Percentiles rank a stretch among this genome's conserved stretches.
Conservation (phyloP, 257 asterid genomes). For the Striga asiatica region DNA sequence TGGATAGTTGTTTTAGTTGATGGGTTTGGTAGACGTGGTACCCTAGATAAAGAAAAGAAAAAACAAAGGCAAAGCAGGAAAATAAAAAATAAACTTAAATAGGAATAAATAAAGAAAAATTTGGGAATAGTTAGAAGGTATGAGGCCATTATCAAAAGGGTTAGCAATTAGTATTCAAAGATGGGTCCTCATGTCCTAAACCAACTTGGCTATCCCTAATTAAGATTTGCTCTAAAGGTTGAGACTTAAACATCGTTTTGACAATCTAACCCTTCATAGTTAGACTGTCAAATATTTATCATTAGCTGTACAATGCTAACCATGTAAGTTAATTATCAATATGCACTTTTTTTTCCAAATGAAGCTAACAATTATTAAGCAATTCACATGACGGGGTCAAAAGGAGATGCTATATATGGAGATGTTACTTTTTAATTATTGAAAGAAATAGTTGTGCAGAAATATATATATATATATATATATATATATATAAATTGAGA, state of each 20-base stretch:
- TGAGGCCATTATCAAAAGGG: constrained; percentile 34
- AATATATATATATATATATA: no score
- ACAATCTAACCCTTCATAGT: constrained; percentile 33
- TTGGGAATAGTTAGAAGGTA: constrained; percentile 23
- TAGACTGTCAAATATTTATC: constrained; percentile 30
- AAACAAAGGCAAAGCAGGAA: no score
- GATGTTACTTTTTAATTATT: no score
- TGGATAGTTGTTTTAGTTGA: neutral
- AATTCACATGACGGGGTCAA: no score
- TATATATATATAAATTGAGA: no score
- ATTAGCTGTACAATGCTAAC: constrained; percentile 19
- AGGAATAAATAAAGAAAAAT: constrained; percentile 2
- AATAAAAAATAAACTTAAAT: no score
- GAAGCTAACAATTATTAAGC: no score
- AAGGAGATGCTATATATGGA: no score
- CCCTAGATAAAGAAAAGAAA: neutral
- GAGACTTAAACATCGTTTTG: constrained; percentile 46
- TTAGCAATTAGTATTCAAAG: constrained; percentile 32
- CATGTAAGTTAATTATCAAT: neutral
- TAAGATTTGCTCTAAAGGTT: constrained; percentile 31
- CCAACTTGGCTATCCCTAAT: constrained; percentile 21
- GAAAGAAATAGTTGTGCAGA: no score
- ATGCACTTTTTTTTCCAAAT: no score
- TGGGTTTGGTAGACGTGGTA: constrained; percentile 1
- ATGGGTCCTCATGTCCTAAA: constrained; percentile 24